Percentiles rank a stretch among this genome's conserved stretches.
These are phyloP conservation scores for Polygonum aviculare DNA, from an alignment of 148 eudicot genomes.

Conservation along the genomic window DNA sequence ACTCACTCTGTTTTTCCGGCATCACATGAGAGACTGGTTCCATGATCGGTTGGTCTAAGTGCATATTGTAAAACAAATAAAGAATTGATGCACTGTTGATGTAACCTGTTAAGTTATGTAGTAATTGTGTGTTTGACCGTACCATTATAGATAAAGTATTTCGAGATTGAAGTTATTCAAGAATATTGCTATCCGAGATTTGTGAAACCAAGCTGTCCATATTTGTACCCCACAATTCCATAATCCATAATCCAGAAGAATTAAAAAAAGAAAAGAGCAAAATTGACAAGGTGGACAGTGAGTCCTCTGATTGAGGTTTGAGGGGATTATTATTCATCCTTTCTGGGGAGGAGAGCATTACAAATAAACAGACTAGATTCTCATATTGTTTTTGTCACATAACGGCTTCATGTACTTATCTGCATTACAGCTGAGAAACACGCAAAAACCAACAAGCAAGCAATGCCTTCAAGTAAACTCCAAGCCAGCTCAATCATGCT, in stretches of 20 bases:
- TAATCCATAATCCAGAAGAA: too few relatives aligned
- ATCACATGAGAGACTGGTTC: conserved; percentile 70
- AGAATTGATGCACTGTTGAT: background rate
- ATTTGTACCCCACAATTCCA: background rate
- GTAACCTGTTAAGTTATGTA: background rate
- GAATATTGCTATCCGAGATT: too few relatives aligned
- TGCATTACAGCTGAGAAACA: too few relatives aligned
- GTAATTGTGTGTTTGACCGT: background rate
- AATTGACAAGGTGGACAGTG: background rate
- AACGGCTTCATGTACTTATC: too few relatives aligned
- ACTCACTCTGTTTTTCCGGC: too few relatives aligned
- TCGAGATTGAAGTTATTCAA: too few relatives aligned
- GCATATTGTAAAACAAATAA: background rate
- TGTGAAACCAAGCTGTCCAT: background rate
- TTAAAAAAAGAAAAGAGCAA: too few relatives aligned
- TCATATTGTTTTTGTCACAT: too few relatives aligned
- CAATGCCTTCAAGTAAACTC: conserved; percentile 1
- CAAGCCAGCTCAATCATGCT: conserved; percentile 18
- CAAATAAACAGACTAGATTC: too few relatives aligned
- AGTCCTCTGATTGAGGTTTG: background rate
- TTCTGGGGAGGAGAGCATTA: too few relatives aligned
- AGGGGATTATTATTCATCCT: too few relatives aligned
- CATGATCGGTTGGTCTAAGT: conserved; percentile 26
- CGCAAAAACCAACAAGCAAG: too few relatives aligned
- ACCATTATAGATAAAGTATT: background rate